Conservation (phyloP, 2,329 filamentous ascomycete species). For the Onygenales sp. region DNA sequence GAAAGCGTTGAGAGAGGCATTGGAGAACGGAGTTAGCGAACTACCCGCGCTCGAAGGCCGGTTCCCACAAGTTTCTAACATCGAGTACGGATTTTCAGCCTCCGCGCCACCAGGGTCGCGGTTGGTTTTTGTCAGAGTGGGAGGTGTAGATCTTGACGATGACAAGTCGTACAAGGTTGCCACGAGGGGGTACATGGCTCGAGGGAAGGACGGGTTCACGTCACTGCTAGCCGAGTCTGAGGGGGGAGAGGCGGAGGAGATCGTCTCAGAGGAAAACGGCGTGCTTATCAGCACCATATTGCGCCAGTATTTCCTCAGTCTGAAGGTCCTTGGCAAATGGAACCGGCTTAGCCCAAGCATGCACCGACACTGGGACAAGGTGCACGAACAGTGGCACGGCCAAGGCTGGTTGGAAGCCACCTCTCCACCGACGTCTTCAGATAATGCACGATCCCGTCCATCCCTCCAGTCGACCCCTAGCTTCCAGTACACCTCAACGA, state of each 20-base stretch:
- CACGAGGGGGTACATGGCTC: slow-evolving; percentile 80
- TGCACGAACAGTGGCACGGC: slow-evolving; percentile 53
- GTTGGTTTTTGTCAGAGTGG: slow-evolving; percentile 54
- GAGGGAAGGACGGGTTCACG: slow-evolving; percentile 77
- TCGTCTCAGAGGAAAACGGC: slow-evolving; percentile 79
- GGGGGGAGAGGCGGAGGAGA: slow-evolving; percentile 65
- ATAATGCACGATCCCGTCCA: not conserved
- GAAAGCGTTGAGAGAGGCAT: slow-evolving; percentile 61
- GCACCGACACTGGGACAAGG: slow-evolving; percentile 54
- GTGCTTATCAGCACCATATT: slow-evolving; percentile 79
- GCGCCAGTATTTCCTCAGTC: slow-evolving; percentile 81
- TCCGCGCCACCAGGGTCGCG: slow-evolving; percentile 50
- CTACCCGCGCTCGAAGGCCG: slow-evolving; percentile 78
- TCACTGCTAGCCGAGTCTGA: slow-evolving; percentile 66
- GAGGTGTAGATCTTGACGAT: slow-evolving; percentile 51
- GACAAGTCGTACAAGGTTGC: slow-evolving; percentile 60
- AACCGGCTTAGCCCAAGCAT: slow-evolving; percentile 57
- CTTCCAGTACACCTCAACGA: slow-evolving; percentile 12
- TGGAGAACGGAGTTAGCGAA: slow-evolving; percentile 73
- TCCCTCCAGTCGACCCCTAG: slow-evolving; percentile 12
- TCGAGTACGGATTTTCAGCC: slow-evolving; percentile 64
- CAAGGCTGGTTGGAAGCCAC: slow-evolving; percentile 37
- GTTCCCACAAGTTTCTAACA: slow-evolving; percentile 81
- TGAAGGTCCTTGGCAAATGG: slow-evolving; percentile 75
- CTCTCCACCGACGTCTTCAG: not conserved